Conservation (phyloP, 225 moss, liverwort and hornwort species). For the Lunularia cruciata region DNA sequence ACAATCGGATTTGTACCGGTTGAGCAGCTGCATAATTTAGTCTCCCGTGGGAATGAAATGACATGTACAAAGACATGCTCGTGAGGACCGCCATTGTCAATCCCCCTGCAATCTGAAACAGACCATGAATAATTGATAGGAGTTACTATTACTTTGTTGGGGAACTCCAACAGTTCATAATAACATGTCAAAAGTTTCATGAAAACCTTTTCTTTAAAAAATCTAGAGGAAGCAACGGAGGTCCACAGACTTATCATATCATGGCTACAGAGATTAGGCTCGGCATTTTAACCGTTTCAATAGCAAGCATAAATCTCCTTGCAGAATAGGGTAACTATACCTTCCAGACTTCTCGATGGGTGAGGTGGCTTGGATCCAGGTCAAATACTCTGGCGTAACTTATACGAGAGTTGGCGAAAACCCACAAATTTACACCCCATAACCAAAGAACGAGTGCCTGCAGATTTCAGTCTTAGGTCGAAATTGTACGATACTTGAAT, state of each 20-base stretch:
- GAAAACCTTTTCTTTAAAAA: too few relatives aligned
- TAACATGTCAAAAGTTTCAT: too few relatives aligned
- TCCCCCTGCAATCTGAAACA: conserved; percentile 62
- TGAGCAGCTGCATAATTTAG: conserved; percentile 67
- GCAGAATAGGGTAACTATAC: too few relatives aligned
- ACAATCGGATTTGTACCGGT: conserved; percentile 53
- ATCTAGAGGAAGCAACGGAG: too few relatives aligned
- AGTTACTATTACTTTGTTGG: too few relatives aligned
- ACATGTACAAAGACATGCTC: conserved; percentile 74
- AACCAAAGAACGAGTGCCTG: conserved; percentile 76
- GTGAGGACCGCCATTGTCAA: conserved; percentile 66
- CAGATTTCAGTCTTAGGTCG: conserved; percentile 12
- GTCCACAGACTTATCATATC: too few relatives aligned
- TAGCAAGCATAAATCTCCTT: too few relatives aligned
- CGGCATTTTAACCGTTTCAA: too few relatives aligned
- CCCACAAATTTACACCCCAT: conserved; percentile 72
- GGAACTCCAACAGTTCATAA: too few relatives aligned
- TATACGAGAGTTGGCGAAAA: conserved; percentile 58
- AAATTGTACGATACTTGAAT: too few relatives aligned
- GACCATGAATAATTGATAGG: too few relatives aligned
- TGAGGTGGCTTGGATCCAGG: conserved; percentile 60
- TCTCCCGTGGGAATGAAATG: conserved; percentile 65
- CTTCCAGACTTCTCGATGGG: conserved; percentile 74
- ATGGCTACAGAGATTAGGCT: too few relatives aligned
- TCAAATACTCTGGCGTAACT: conserved; percentile 72